These are phyloP conservation scores for Trypanosoma cruzi DNA, from an alignment of 208 protist species.

Conservation along the genomic window DNA sequence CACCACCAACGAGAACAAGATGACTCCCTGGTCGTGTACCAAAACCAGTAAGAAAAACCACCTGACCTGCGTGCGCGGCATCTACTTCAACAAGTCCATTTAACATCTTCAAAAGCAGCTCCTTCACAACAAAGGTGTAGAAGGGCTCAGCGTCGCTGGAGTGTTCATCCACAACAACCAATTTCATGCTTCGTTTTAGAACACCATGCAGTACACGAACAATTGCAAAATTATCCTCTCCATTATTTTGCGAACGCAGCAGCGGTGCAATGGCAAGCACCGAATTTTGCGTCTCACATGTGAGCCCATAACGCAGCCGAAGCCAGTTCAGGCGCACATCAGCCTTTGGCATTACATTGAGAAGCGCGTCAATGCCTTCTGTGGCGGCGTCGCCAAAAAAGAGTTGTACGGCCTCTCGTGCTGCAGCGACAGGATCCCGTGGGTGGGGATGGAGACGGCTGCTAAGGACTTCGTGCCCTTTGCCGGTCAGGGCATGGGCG, in stretches of 20 bases:
- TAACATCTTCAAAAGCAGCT: slow-evolving; percentile 50
- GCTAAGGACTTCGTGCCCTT: slow-evolving; percentile 49
- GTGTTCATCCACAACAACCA: slow-evolving; percentile 70
- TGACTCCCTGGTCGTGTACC: slow-evolving; percentile 50
- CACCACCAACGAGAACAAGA: slow-evolving; percentile 56
- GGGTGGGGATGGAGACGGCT: slow-evolving; percentile 49
- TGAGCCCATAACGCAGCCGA: slow-evolving; percentile 40
- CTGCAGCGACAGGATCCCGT: slow-evolving; percentile 56
- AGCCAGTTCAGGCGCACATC: slow-evolving; percentile 45
- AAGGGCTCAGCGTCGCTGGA: slow-evolving; percentile 70
- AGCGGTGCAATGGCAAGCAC: slow-evolving; percentile 59
- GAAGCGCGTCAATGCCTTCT: slow-evolving; percentile 64
- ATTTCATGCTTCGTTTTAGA: slow-evolving; percentile 31
- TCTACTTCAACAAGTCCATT: slow-evolving; percentile 58
- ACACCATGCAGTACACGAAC: slow-evolving; percentile 63
- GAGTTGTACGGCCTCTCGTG: slow-evolving; percentile 66
- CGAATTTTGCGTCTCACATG: slow-evolving; percentile 15
- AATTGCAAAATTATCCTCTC: slow-evolving; percentile 48
- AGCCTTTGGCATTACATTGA: slow-evolving; percentile 57
- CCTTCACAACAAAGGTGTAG: slow-evolving; percentile 41
- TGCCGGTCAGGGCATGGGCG: slow-evolving; percentile 67
- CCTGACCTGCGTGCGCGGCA: slow-evolving; percentile 59
- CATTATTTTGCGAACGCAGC: slow-evolving; percentile 48
- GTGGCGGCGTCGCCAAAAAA: slow-evolving; percentile 59
- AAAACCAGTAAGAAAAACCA: slow-evolving; percentile 66